Conservation (phyloP, 345 rosid genomes). For the Gossypium ekmanianum region DNA sequence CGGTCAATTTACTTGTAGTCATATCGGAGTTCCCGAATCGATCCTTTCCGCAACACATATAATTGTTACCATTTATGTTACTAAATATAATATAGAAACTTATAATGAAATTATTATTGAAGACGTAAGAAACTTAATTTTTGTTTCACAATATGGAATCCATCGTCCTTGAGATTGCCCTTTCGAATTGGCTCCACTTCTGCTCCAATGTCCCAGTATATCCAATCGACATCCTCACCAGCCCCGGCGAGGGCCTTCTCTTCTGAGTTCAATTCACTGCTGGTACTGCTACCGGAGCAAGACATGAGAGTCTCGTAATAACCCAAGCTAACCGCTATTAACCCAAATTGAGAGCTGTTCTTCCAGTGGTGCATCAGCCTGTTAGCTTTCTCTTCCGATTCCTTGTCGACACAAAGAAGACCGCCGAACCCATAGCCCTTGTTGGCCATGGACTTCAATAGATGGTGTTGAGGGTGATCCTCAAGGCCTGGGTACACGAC, state of each 20-base stretch:
- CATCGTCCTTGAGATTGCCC: conserved; percentile 58
- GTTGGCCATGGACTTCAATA: conserved; percentile 57
- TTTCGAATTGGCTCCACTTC: conserved; percentile 82
- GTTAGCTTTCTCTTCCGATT: conserved; percentile 78
- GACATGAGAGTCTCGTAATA: conserved; percentile 92
- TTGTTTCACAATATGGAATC: conserved; percentile 18
- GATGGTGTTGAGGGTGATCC: conserved; percentile 71
- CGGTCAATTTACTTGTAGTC: too few relatives aligned
- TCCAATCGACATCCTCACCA: conserved; percentile 85
- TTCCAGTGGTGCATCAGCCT: conserved; percentile 70
- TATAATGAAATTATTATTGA: neutral
- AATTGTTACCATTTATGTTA: too few relatives aligned
- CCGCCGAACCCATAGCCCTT: conserved; percentile 83
- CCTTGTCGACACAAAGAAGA: conserved; percentile 73
- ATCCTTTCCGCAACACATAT: too few relatives aligned
- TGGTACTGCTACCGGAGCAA: conserved; percentile 91
- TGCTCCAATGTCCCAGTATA: conserved; percentile 84
- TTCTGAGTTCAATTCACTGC: conserved; percentile 63
- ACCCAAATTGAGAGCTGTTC: conserved; percentile 70
- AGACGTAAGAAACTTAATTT: neutral
- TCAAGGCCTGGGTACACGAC: conserved; percentile 86
- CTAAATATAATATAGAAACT: too few relatives aligned
- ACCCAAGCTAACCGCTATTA: conserved; percentile 97
- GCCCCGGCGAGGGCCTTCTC: conserved; percentile 75
- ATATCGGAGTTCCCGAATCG: too few relatives aligned